Conservation (phyloP, 2,329 filamentous ascomycete species). For the Beauveria brongniartii region DNA sequence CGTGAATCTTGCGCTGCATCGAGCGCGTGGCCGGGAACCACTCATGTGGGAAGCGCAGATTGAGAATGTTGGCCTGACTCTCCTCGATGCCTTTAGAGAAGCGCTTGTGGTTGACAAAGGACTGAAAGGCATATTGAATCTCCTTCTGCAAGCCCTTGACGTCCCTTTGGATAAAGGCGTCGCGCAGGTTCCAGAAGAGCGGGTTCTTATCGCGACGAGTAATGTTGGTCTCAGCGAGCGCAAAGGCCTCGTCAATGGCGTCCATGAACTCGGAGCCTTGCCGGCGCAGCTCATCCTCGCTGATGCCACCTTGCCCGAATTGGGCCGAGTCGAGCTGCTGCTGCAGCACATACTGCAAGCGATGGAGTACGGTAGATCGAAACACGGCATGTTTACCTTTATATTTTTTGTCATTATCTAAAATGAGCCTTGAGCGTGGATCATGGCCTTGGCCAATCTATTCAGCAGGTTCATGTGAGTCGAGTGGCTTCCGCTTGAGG, state of each 20-base stretch:
- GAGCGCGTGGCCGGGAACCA: conserved; percentile 83
- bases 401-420: conserved; percentile 18
- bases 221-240: conserved; percentile 31
- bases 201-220: conserved; percentile 39
- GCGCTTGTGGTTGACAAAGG: conserved; percentile 48
- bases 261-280: conserved; percentile 39
- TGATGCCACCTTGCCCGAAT: conserved; percentile 20
- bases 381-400: conserved; percentile 25
- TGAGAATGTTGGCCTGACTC: conserved; percentile 60
- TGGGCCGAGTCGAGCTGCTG: conserved; percentile 17
- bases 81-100: conserved; percentile 49
- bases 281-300: conserved; percentile 33
- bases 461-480: neutral
- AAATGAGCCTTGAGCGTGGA: conserved; percentile 24
- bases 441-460: conserved; percentile 28
- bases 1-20: conserved; percentile 73
- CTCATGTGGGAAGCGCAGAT: conserved; percentile 80
- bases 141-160: conserved; percentile 43
- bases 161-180: conserved; percentile 50
- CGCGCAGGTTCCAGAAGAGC: conserved; percentile 49
- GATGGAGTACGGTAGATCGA: conserved; percentile 25
- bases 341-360: conserved; percentile 29
- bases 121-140: conserved; percentile 61
- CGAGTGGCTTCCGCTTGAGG: neutral
- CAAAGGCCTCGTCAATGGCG: conserved; percentile 34